These are phyloP conservation scores for Nevesoporus exiguus DNA, from an alignment of 768 basidiomycete species.

Conservation along the genomic window DNA sequence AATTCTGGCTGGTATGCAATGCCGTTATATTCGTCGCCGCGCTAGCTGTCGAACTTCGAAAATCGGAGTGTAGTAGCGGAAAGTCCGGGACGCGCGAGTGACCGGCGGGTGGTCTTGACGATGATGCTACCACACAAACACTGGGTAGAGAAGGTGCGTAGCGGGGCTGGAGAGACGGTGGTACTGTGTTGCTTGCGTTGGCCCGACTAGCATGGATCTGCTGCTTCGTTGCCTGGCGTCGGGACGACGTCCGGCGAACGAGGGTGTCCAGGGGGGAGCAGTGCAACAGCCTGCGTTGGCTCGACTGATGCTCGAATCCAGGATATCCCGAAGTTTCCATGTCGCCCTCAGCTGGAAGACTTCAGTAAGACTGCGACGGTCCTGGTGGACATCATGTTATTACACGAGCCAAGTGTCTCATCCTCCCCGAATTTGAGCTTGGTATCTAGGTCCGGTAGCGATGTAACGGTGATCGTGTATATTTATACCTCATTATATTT, in stretches of 20 bases:
- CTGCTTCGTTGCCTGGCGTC: constrained; percentile 25
- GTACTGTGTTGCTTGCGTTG: not conserved
- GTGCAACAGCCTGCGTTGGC: constrained; percentile 31
- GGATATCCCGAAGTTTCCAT: constrained; percentile 15
- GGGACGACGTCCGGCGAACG: constrained; percentile 51
- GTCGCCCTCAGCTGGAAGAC: constrained; percentile 8
- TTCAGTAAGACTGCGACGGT: not conserved
- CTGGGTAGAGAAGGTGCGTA: not conserved
- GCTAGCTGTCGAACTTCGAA: constrained; percentile 41
- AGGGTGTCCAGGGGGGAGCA: constrained; percentile 60
- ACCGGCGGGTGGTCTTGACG: constrained; percentile 8
- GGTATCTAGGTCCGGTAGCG: constrained; percentile 10
- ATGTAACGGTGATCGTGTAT: not conserved
- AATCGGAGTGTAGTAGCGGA: constrained; percentile 48
- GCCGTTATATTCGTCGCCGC: constrained; percentile 24
- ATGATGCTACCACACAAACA: not conserved
- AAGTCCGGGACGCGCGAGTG: constrained; percentile 36
- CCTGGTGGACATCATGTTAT: constrained; percentile 7
- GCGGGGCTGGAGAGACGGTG: constrained; percentile 13
- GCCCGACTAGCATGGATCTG: constrained; percentile 1
- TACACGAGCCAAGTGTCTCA: not conserved
- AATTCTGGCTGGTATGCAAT: constrained; percentile 10
- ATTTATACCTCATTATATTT: constrained; percentile 2
- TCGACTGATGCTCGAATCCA: constrained; percentile 18
- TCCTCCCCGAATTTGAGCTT: not conserved